Conservation (phyloP, 2,329 filamentous ascomycete genomes). For the Hypoxylon sp. region DNA sequence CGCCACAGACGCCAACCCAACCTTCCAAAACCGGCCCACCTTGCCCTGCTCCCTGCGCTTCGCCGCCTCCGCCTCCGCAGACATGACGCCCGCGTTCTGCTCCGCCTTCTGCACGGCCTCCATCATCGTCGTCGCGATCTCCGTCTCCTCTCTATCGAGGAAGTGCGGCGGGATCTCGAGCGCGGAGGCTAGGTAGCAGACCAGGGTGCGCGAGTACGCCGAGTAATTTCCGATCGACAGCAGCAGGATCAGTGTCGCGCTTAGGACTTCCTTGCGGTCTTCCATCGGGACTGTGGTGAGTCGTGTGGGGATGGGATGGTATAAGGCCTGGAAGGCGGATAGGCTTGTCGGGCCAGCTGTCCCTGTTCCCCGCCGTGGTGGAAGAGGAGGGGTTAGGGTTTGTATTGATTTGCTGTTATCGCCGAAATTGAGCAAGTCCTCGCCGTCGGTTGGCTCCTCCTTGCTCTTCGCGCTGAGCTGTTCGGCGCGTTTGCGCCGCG, state of each 20-base stretch:
- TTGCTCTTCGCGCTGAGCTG: slow-evolving; percentile 56
- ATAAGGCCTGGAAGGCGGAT: slow-evolving; percentile 63
- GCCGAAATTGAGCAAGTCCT: slow-evolving; percentile 60
- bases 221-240: slow-evolving; percentile 81
- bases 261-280: slow-evolving; percentile 74
- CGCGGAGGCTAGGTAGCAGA: slow-evolving; percentile 76
- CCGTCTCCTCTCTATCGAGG: slow-evolving; percentile 77
- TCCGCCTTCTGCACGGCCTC: slow-evolving; percentile 70
- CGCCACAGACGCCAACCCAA: slow-evolving; percentile 87
- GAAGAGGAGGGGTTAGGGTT: not conserved
- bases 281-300: slow-evolving; percentile 68
- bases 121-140: slow-evolving; percentile 81
- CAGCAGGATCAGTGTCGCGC: slow-evolving; percentile 77
- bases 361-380: slow-evolving; percentile 6
- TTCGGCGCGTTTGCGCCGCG: slow-evolving; percentile 61
- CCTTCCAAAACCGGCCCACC: slow-evolving; percentile 84
- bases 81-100: slow-evolving; percentile 65
- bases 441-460: slow-evolving; percentile 54
- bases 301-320: slow-evolving; percentile 66
- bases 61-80: slow-evolving; percentile 80
- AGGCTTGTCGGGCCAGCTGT: slow-evolving; percentile 46
- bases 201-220: slow-evolving; percentile 77
- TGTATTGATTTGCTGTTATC: slow-evolving; percentile 40
- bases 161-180: slow-evolving; percentile 72
- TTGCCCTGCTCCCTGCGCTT: slow-evolving; percentile 80